Percentiles rank a stretch among this genome's conserved stretches.
Evolutionary conservation across 2,329 filamentous ascomycete genomes (phyloP).

Genomic region (Aureobasidium melanogenum): DNA sequence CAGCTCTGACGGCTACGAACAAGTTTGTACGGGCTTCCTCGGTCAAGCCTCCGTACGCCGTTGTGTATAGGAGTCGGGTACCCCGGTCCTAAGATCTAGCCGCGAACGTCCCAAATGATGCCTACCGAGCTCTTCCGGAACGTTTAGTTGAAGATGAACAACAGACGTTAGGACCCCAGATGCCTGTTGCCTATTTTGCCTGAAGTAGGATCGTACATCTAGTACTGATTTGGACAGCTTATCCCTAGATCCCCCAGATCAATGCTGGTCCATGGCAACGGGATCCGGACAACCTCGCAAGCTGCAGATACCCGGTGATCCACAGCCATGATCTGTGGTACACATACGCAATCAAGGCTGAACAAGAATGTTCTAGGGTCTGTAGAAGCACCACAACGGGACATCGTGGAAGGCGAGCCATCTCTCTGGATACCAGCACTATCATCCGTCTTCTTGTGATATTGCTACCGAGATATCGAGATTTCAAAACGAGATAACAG

Average conservation of each 20-base stretch:
- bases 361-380: background rate
- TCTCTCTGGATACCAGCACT: background rate
- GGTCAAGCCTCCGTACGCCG: background rate
- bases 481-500: background rate
- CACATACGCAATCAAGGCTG: background rate
- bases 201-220: background rate
- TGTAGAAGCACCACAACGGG: background rate
- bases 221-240: background rate
- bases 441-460: background rate
- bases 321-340: background rate
- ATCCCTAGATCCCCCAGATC: background rate
- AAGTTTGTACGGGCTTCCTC: background rate
- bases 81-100: background rate
- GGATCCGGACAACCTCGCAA: background rate
- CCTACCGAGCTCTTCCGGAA: slow-evolving; percentile 4
- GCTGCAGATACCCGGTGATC: background rate
- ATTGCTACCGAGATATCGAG: background rate
- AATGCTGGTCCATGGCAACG: background rate
- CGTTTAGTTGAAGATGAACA: background rate
- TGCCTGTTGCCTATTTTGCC: background rate
- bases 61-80: background rate
- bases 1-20: background rate
- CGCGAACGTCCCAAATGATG: background rate
- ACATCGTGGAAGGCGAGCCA: background rate
- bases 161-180: background rate